phyloP scores from a whole-genome alignment of 192 early-diverging fungal genomes.

The Allomyces macrogynus region DNA sequence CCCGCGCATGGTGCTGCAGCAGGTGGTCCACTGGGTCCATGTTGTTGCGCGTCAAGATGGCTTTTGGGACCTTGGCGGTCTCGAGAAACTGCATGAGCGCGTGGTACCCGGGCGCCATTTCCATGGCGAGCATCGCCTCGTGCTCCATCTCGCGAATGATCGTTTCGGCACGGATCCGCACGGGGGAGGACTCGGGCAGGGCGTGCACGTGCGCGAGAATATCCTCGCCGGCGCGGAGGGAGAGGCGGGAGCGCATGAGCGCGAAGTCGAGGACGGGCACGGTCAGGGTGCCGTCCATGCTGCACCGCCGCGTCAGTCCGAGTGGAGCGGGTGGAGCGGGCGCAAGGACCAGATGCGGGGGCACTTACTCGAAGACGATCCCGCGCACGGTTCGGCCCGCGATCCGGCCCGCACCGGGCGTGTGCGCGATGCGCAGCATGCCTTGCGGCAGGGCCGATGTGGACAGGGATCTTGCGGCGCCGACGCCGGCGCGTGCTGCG shows the following conservation, averaged over 20 bases:
- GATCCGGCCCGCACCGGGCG: too few relatives aligned
- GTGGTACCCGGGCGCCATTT: neutral
- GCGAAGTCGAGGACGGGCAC: conserved; percentile 3
- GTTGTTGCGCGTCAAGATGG: conserved; percentile 2
- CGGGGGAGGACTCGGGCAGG: neutral
- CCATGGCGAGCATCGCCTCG: conserved; percentile 2
- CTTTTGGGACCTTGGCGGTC: neutral
- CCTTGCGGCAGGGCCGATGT: too few relatives aligned
- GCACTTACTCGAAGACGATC: too few relatives aligned
- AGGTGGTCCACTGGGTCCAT: conserved; percentile 1
- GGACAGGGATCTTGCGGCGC: too few relatives aligned
- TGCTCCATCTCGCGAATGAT: conserved; percentile 3
- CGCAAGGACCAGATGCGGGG: too few relatives aligned
- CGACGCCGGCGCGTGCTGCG: too few relatives aligned
- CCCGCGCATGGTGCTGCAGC: neutral
- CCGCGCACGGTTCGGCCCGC: too few relatives aligned
- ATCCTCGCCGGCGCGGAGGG: neutral
- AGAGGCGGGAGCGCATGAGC: neutral
- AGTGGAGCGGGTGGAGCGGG: too few relatives aligned
- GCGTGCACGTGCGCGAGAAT: conserved; percentile 1
- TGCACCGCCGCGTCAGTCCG: too few relatives aligned
- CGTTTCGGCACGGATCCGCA: neutral
- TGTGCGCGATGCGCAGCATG: too few relatives aligned
- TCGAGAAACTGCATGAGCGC: neutral
- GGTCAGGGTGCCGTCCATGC: conserved; percentile 3